Evolutionary conservation across 306 rosid species (phyloP).

Genomic region (Glycyrrhiza uralensis): DNA sequence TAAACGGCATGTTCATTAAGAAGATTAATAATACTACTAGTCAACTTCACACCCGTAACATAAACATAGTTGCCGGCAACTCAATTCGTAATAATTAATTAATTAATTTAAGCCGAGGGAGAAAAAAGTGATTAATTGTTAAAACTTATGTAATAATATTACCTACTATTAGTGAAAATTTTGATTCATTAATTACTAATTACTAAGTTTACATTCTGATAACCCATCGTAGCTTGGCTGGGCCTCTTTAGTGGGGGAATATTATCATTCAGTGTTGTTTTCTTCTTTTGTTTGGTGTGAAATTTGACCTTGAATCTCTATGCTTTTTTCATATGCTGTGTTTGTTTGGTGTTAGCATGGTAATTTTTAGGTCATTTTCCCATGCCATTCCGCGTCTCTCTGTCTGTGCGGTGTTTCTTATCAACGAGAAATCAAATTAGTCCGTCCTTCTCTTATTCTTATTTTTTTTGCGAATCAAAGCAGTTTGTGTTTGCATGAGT

Average conservation of each 20-base stretch:
- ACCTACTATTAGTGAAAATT: too few species aligned
- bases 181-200: too few species aligned
- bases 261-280: not conserved
- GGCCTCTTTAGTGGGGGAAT: not conserved
- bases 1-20: slow-evolving; percentile 35
- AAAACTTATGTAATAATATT: too few species aligned
- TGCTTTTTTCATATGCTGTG: not conserved
- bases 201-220: too few species aligned
- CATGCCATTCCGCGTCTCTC: not conserved
- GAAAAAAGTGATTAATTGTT: not conserved
- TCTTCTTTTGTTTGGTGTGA: slow-evolving; percentile 6
- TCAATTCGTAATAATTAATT: not conserved
- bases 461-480: not conserved
- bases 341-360: slow-evolving; percentile 4
- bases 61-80: not conserved
- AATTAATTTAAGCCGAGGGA: not conserved
- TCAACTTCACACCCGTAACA: slow-evolving; percentile 22
- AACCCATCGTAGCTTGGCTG: too few species aligned
- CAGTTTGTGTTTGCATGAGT: not conserved
- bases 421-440: not conserved
- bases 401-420: not conserved
- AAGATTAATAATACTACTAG: slow-evolving; percentile 5
- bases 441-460: not conserved
- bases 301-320: slow-evolving; percentile 5
- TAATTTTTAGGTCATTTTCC: slow-evolving; percentile 4